Evolutionary conservation across 1,284 basidiomycete genomes (phyloP).

Genomic region (Vanrija sp.): DNA sequence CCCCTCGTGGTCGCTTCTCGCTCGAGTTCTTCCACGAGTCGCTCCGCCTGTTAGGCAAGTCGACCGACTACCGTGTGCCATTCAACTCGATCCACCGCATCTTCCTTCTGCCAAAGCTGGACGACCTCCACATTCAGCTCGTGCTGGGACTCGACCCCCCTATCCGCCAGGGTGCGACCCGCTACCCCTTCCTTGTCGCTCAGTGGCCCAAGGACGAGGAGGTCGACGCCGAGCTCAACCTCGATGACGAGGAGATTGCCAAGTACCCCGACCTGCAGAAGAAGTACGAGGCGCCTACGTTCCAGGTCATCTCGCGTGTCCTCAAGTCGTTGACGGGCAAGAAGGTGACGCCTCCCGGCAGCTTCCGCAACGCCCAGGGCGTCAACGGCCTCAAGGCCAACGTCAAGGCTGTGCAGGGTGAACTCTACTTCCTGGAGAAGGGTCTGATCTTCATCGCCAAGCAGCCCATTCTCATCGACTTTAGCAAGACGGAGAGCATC

Average conservation of each 20-base stretch:
- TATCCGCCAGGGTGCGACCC: slow-evolving; percentile 95
- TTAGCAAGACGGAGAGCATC: slow-evolving; percentile 85
- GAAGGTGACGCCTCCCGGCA: slow-evolving; percentile 79
- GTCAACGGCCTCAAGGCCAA: slow-evolving; percentile 79
- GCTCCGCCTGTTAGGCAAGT: slow-evolving; percentile 90
- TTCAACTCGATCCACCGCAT: slow-evolving; percentile 84
- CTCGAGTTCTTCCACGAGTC: slow-evolving; percentile 97
- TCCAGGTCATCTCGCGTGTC: slow-evolving; percentile 90
- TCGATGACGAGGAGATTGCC: slow-evolving; percentile 62
- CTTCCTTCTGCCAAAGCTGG: slow-evolving; percentile 88
- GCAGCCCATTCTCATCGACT: slow-evolving; percentile 86
- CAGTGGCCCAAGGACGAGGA: slow-evolving; percentile 96
- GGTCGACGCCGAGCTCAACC: slow-evolving; percentile 90
- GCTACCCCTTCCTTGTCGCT: slow-evolving; percentile 97
- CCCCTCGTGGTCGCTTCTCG: slow-evolving; percentile 93
- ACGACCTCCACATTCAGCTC: slow-evolving; percentile 93
- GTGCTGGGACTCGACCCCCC: slow-evolving; percentile 87
- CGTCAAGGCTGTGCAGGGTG: slow-evolving; percentile 93
- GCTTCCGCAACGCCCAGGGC: slow-evolving; percentile 67
- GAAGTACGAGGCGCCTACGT: slow-evolving; percentile 76
- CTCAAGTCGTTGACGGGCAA: slow-evolving; percentile 88
- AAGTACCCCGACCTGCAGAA: slow-evolving; percentile 55
- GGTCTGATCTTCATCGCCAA: slow-evolving; percentile 98
- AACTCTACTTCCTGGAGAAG: slow-evolving; percentile 97
- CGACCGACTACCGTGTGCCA: slow-evolving; percentile 97